Conservation (phyloP, 306 rosid species). For the Crataegus laevigata region DNA sequence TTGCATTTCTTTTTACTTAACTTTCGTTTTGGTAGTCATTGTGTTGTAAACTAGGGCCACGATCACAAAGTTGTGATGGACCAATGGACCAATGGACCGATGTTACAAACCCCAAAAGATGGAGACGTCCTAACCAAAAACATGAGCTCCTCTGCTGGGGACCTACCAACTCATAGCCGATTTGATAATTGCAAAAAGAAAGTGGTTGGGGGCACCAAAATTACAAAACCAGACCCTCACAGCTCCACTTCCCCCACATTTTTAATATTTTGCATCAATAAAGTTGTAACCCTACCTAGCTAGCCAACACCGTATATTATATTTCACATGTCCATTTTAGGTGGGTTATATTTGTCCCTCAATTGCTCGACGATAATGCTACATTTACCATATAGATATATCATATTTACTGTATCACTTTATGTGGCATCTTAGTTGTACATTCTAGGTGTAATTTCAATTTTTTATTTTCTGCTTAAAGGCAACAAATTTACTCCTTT, state of each 20-base stretch:
- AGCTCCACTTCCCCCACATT: background rate
- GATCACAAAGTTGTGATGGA: background rate
- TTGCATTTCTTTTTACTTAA: background rate
- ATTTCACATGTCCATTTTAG: background rate
- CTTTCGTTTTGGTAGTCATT: conserved; percentile 10
- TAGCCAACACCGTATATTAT: background rate
- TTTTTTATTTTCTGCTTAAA: too few species aligned
- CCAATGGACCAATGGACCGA: conserved; percentile 1
- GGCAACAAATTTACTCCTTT: too few species aligned
- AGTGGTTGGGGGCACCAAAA: conserved; percentile 17
- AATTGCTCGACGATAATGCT: background rate
- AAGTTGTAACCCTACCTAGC: background rate
- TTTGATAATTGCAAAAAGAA: background rate
- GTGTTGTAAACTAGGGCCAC: conserved; percentile 15
- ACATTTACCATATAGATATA: too few species aligned
- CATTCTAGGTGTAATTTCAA: too few species aligned
- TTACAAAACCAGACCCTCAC: background rate
- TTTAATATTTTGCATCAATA: background rate
- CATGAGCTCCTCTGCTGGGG: background rate
- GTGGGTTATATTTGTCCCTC: conserved; percentile 1
- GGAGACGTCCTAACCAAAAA: conserved; percentile 24
- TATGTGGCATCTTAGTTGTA: too few species aligned
- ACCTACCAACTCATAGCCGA: conserved; percentile 7
- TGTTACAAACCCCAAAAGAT: conserved; percentile 22
- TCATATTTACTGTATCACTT: too few species aligned